A percentile compares a stretch with the other conserved stretches of the same genome.
Evolutionary conservation across 345 rosid genomes (phyloP).

Genomic region (Limnanthes douglasii): DNA sequence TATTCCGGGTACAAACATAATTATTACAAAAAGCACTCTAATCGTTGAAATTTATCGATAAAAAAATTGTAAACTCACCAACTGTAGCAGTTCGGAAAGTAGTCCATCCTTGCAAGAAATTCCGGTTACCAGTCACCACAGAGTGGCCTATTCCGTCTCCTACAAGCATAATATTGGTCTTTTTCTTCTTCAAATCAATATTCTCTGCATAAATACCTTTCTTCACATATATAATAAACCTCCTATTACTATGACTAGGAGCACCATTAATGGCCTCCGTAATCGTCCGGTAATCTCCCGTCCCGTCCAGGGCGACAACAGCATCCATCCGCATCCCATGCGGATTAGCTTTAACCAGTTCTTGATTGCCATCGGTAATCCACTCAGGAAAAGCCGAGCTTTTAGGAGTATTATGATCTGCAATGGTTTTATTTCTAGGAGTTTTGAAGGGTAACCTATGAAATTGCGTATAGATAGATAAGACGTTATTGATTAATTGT

Average conservation of each 20-base stretch:
- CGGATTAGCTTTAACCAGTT: constrained; percentile 18
- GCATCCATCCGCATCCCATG: constrained; percentile 21
- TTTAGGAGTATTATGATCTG: background rate
- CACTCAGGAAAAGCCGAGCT: constrained; percentile 30
- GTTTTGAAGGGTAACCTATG: constrained; percentile 58
- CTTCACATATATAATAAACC: constrained; percentile 52
- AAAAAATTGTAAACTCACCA: constrained; percentile 25
- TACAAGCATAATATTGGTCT: constrained; percentile 51
- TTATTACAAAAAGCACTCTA: constrained; percentile 4
- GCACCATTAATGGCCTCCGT: constrained; percentile 57
- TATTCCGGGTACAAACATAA: no score
- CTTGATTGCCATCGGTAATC: constrained; percentile 48
- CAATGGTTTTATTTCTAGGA: constrained; percentile 16
- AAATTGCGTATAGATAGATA: constrained; percentile 34
- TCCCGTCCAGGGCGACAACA: constrained; percentile 55
- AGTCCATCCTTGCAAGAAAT: constrained; percentile 86
- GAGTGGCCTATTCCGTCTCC: constrained; percentile 79
- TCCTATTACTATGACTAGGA: constrained; percentile 50
- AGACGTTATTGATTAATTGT: constrained; percentile 48
- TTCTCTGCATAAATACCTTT: constrained; percentile 69
- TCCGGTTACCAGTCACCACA: constrained; percentile 46
- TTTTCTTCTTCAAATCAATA: constrained; percentile 60
- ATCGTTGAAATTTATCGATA: constrained; percentile 1
- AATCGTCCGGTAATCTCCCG: constrained; percentile 47
- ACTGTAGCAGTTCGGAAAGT: constrained; percentile 91